Base-by-base conservation (phyloP, 106 monocot genomes). In the Apostasia ramifera region DNA sequence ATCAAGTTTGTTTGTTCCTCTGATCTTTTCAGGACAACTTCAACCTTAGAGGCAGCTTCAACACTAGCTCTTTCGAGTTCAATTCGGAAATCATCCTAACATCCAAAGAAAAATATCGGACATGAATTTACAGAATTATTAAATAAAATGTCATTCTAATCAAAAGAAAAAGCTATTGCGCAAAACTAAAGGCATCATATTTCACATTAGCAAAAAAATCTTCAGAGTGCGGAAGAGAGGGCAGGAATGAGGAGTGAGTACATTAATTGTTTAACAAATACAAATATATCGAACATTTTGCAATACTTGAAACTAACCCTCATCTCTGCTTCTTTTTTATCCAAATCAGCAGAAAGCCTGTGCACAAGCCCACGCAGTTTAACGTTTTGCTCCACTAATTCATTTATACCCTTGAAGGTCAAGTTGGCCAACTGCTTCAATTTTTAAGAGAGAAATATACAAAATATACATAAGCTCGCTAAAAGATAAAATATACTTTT, bases 1-100 rank as follows among this genome's bases (percentile, higher is more conserved):
- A 98, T 82, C 93, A 98, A 87, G 73, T 70, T 46, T 8, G 72
- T 81, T 77, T 98, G 98, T 73, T 93, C 98, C 71, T 98, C 92
- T 2, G 81, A 83, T 84, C 85, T 92, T 80, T 85, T 98, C 43
- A 90, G 60, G 47, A 93, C 85, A 74, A 79, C 80, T 70, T 92
- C 92, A 75, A 93, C 85, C 68, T 83, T 93, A 14, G 77, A 53
- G 46, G 82, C 45, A 45, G 90, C 87, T 10, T 90, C 90, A 64
- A 85, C 73, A 67, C 47, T 83, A 15, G 71, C 60, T 67, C 82
- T 98, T 53, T 80, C 81, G 40, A 90, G 68, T 70, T 98, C 85
- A 66, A 83, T 66, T 74, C 90, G 73, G 60, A 93, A 98, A 58
- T 68, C 69, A 66, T 87, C 93, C 95, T 97, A 68, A 71, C 66